These are phyloP conservation scores for Centrapalus pauciflorus DNA, from an alignment of 129 eudicot species.

Conservation along the genomic window DNA sequence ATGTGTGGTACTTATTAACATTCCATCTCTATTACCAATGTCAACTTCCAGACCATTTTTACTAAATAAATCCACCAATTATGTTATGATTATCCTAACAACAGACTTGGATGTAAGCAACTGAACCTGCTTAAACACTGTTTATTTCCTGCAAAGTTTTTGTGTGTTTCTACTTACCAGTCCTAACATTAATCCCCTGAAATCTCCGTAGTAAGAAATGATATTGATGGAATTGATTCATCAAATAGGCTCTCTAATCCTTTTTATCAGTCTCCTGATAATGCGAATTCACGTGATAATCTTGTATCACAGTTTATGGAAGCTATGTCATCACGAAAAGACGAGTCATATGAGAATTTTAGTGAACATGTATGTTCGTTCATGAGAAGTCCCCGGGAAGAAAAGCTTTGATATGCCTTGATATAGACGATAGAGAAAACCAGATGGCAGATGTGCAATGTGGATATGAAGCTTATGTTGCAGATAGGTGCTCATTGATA, in stretches of 20 bases:
- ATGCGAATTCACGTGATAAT: slow-evolving; percentile 16
- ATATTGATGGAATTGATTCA: slow-evolving; percentile 20
- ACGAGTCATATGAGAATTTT: slow-evolving; percentile 22
- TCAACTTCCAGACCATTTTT: too few species aligned
- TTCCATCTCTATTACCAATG: too few species aligned
- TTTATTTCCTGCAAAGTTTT: not conserved
- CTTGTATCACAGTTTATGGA: slow-evolving; percentile 44
- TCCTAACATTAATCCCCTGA: slow-evolving; percentile 5
- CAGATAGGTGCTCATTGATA: too few species aligned
- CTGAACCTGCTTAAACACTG: too few species aligned
- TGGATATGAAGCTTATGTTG: slow-evolving; percentile 55
- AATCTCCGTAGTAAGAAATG: slow-evolving; percentile 28
- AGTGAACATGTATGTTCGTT: slow-evolving; percentile 59
- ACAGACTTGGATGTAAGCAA: not conserved
- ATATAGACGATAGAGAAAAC: slow-evolving; percentile 42
- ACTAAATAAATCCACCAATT: not conserved
- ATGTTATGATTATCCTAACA: not conserved
- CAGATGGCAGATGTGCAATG: slow-evolving; percentile 11
- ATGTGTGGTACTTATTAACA: slow-evolving; percentile 6
- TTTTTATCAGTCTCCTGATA: slow-evolving; percentile 7
- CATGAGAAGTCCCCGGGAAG: slow-evolving; percentile 44
- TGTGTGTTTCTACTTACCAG: not conserved
- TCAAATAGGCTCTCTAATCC: slow-evolving; percentile 24
- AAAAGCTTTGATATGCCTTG: slow-evolving; percentile 29
- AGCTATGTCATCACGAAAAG: slow-evolving; percentile 37